Percentiles rank a stretch among this genome's conserved stretches.
phyloP scores from a whole-genome alignment of 441 rosid genomes.

The Gossypium gossypioides region DNA sequence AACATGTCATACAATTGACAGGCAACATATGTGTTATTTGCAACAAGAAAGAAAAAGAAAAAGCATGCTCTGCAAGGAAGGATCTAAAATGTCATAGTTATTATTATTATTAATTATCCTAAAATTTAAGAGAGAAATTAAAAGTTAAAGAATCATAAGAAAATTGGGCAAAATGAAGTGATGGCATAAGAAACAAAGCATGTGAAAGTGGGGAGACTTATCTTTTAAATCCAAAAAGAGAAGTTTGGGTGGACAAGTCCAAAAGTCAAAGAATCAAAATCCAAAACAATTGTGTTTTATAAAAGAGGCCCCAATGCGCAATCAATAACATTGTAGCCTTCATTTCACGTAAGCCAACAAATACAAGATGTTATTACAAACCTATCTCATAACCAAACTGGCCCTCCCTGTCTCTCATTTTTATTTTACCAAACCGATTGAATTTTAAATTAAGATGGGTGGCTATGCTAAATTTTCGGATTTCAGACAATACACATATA shows the following conservation, averaged over 20 bases:
- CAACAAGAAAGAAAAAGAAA: conserved; percentile 10
- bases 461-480: background rate
- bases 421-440: no score
- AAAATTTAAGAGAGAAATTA: no score
- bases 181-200: conserved; percentile 42
- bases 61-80: conserved; percentile 33
- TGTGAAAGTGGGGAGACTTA: conserved; percentile 49
- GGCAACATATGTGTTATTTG: conserved; percentile 17
- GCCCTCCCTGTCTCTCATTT: background rate
- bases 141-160: no score
- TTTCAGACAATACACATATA: background rate
- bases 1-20: no score
- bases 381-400: background rate
- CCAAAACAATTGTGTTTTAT: conserved; percentile 24
- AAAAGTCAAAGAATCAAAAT: conserved; percentile 53
- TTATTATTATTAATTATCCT: background rate
- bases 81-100: conserved; percentile 31
- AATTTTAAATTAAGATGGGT: no score
- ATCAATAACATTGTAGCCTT: conserved; percentile 22
- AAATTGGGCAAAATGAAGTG: no score
- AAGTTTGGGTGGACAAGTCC: conserved; percentile 34
- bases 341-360: conserved; percentile 24
- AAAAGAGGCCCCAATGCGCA: conserved; percentile 6
- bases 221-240: conserved; percentile 54
- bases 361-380: background rate